Evolutionary conservation across 129 eudicot genomes (phyloP).

Genomic region (Smallanthus sonchifolius): DNA sequence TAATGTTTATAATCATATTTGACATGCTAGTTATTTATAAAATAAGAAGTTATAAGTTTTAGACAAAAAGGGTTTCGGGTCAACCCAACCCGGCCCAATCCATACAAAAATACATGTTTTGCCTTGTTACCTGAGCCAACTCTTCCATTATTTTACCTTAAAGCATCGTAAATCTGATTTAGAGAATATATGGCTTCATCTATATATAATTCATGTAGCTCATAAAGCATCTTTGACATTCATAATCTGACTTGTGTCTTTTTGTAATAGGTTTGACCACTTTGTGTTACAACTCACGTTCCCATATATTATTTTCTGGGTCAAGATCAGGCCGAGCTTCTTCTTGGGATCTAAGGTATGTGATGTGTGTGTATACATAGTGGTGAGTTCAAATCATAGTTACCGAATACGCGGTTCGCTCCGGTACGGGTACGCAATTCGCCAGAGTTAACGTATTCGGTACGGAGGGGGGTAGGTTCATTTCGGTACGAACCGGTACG

Average conservation of each 20-base stretch:
- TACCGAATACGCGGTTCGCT: no score
- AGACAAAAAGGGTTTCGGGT: background rate
- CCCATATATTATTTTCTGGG: constrained; percentile 62
- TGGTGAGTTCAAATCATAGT: no score
- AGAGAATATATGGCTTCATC: background rate
- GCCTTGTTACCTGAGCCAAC: background rate
- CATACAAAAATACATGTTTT: background rate
- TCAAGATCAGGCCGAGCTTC: constrained; percentile 64
- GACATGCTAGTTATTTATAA: background rate
- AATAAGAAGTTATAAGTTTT: background rate
- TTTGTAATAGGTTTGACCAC: constrained; percentile 54
- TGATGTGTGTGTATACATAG: background rate
- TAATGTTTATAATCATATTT: background rate
- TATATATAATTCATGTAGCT: background rate
- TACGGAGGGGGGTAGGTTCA: no score
- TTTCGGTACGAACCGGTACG: no score
- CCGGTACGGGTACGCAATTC: no score
- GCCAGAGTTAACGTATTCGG: no score
- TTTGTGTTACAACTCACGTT: constrained; percentile 62
- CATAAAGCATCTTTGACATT: constrained; percentile 8
- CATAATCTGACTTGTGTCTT: background rate
- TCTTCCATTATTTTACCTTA: background rate
- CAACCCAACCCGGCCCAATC: background rate
- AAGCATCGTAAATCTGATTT: background rate
- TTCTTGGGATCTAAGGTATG: constrained; percentile 89